These are phyloP conservation scores for Graphiopsis chlorocephala DNA, from an alignment of 2,329 filamentous ascomycete species.

Conservation along the genomic window DNA sequence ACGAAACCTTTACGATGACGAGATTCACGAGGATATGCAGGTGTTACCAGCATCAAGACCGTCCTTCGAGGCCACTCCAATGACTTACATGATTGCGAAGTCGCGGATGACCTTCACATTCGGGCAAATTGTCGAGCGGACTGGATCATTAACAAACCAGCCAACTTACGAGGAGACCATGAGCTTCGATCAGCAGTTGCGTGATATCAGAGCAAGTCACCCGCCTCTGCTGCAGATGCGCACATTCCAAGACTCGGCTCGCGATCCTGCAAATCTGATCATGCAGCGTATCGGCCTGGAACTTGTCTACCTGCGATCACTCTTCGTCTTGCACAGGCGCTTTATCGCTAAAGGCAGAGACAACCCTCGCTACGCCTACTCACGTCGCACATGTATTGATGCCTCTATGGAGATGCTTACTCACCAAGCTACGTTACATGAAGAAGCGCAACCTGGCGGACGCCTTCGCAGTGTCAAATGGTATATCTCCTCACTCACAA, in stretches of 20 bases:
- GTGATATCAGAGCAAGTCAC: conserved; percentile 61
- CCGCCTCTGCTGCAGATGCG: conserved; percentile 78
- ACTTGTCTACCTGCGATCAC: conserved; percentile 81
- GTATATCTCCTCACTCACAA: conserved; percentile 75
- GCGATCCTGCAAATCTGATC: conserved; percentile 66
- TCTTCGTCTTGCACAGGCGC: conserved; percentile 84
- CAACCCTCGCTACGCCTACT: conserved; percentile 79
- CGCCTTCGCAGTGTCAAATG: conserved; percentile 71
- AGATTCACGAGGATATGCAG: conserved; percentile 68
- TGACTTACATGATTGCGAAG: conserved; percentile 77
- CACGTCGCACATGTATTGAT: conserved; percentile 78
- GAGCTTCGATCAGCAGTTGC: conserved; percentile 57
- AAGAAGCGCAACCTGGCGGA: conserved; percentile 70
- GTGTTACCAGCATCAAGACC: conserved; percentile 66
- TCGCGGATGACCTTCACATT: conserved; percentile 65
- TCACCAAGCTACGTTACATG: conserved; percentile 72
- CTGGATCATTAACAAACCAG: conserved; percentile 60
- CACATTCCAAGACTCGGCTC: conserved; percentile 67
- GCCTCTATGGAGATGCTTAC: conserved; percentile 78
- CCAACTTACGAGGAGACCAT: conserved; percentile 60
- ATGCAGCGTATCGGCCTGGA: conserved; percentile 83
- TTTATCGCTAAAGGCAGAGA: conserved; percentile 76
- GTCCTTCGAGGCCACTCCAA: conserved; percentile 67
- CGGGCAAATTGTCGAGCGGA: conserved; percentile 67
- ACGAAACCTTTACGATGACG: conserved; percentile 77